These are phyloP conservation scores for Naegleria lovaniensis DNA, from an alignment of 208 protist genomes.

Conservation along the genomic window DNA sequence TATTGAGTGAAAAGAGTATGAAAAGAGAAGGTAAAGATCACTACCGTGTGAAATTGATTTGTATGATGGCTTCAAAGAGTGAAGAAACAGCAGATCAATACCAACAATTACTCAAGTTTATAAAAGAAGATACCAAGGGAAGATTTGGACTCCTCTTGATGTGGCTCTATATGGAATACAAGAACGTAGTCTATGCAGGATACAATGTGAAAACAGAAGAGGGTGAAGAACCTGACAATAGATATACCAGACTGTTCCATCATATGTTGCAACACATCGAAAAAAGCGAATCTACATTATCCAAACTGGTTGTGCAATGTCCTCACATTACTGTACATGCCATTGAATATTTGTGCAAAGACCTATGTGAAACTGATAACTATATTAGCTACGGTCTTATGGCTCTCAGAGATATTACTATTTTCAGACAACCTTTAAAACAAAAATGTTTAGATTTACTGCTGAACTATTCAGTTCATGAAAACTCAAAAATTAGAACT, in stretches of 20 bases:
- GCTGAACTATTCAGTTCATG: not conserved
- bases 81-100: not conserved
- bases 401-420: not conserved
- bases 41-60: not conserved
- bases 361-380: not conserved
- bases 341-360: not conserved
- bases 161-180: not conserved
- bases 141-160: not conserved
- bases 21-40: constrained; percentile 11
- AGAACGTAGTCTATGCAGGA: not conserved
- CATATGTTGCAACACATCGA: not conserved
- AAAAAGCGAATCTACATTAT: not conserved
- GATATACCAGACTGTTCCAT: not conserved
- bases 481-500: not conserved
- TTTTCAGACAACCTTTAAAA: not conserved
- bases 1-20: not conserved
- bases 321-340: not conserved
- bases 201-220: not conserved
- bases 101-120: not conserved
- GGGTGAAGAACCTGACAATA: not conserved
- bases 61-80: not conserved
- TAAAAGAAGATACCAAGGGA: not conserved
- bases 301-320: not conserved
- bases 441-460: not conserved
- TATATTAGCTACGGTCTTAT: not conserved